Evolutionary conservation across 345 rosid species (phyloP), one percentile per base, ranked within the genome.

Genomic region (Draba incana): DNA sequence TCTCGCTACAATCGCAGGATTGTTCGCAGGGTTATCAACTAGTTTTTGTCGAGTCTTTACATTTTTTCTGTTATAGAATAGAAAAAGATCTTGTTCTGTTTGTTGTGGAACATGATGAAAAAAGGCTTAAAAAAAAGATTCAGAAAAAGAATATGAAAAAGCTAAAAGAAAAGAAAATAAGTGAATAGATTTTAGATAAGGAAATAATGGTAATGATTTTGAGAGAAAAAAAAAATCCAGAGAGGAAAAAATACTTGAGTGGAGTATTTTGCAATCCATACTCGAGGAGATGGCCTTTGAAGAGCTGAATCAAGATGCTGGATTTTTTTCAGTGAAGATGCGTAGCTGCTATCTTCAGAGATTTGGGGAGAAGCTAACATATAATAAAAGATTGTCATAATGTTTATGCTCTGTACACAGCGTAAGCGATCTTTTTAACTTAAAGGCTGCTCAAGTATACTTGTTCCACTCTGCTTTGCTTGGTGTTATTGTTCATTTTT

Each of bases 1-100:
- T 84, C 85, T 80, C 81, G 79, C 85, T 82, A 81, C 88, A 83
- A 79, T 84, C 86, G 98, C 96, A 89, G 92, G 90, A 77, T 71
- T 82, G 79, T 75, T 77, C 82, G 65, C 74, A 71, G 85, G 84
- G 75, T 83, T 67, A 30, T 75, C 78, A 31, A 47, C 53, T 76
- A 66, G 81, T 50, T 80, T 82, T 78, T 75, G 71, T 66, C 80
- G 77, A 46, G 68, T 81, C 80, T 68, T 66, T 53, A 58, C 64
- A 4, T 62, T 63, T 62, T 62, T 70, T 11, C 12, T 69, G 57
- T 15, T 50, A 8, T 54, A 24, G 55, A 62, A 7, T 62, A 37
- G 70, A 30, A 47, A 53, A 62, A 60, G 1, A 55, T 62, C 69
- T 2, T 69, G 75, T 28, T 76, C 57, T 74, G 73, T 74, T 67